These are phyloP conservation scores for Colletotrichum paranaense DNA, from an alignment of 2,329 filamentous ascomycete genomes.

Conservation along the genomic window DNA sequence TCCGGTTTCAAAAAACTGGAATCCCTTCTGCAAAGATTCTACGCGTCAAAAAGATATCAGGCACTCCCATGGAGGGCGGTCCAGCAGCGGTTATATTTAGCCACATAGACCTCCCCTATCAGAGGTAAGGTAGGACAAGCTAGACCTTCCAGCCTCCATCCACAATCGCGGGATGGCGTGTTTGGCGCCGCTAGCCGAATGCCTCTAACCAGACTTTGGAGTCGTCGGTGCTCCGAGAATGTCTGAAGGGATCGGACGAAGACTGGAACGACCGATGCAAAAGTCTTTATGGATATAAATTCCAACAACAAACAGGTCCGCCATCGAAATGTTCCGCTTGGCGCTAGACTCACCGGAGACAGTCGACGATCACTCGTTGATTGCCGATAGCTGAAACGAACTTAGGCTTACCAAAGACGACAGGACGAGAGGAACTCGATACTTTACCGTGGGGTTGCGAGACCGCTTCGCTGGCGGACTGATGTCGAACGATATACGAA, in stretches of 20 bases:
- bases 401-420: neutral
- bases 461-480: neutral
- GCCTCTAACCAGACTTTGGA: neutral
- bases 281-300: too few relatives aligned
- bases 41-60: neutral
- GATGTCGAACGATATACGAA: neutral
- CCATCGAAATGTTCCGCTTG: too few relatives aligned
- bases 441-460: neutral
- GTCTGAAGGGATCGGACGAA: too few relatives aligned
- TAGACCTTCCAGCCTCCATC: neutral
- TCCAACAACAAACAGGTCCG: too few relatives aligned
- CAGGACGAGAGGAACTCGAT: neutral
- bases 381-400: neutral
- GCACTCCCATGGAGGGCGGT: neutral
- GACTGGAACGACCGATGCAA: too few relatives aligned
- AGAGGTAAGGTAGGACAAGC: too few relatives aligned
- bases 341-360: too few relatives aligned
- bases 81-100: neutral
- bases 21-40: neutral
- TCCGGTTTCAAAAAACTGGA: neutral
- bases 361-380: neutral
- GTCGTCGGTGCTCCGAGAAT: too few relatives aligned
- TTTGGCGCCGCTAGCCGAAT: neutral
- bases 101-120: neutral
- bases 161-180: neutral